These are phyloP conservation scores for Niveomyces coronatus DNA, from an alignment of 2,329 filamentous ascomycete genomes.

Conservation along the genomic window DNA sequence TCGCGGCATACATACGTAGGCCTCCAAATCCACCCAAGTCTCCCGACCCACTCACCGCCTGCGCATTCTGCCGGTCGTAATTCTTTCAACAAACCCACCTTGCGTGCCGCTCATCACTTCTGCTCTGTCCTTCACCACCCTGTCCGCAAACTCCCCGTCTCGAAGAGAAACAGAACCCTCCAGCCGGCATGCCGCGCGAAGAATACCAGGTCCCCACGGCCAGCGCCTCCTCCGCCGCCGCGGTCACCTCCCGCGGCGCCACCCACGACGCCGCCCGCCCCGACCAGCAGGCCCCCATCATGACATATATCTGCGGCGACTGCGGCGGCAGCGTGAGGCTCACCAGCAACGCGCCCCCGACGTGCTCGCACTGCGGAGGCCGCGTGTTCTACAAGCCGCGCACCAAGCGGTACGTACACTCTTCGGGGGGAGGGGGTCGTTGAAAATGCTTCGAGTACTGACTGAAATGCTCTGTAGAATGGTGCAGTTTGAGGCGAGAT, in stretches of 20 bases:
- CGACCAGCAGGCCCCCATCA: constrained; percentile 26
- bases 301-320: constrained; percentile 33
- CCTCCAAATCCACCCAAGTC: not conserved
- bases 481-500: constrained; percentile 86
- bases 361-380: constrained; percentile 61
- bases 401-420: constrained; percentile 71
- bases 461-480: constrained; percentile 51
- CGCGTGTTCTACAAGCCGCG: constrained; percentile 95
- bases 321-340: constrained; percentile 32
- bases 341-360: constrained; percentile 38
- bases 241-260: constrained; percentile 31
- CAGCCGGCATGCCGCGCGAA: constrained; percentile 53
- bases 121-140: not conserved
- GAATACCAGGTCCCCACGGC: constrained; percentile 63
- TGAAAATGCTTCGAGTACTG: not conserved
- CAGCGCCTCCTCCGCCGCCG: constrained; percentile 30
- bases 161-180: not conserved
- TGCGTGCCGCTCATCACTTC: too few species aligned
- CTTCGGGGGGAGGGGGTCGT: not conserved
- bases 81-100: constrained; percentile 9
- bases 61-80: constrained; percentile 17
- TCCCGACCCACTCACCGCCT: constrained; percentile 12
- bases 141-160: not conserved
- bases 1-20: too few species aligned
- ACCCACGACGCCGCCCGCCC: constrained; percentile 30